Evolutionary conservation across 1,139 yeast genomes (phyloP).

Genomic region (Protomyces arabidopsidicola): DNA sequence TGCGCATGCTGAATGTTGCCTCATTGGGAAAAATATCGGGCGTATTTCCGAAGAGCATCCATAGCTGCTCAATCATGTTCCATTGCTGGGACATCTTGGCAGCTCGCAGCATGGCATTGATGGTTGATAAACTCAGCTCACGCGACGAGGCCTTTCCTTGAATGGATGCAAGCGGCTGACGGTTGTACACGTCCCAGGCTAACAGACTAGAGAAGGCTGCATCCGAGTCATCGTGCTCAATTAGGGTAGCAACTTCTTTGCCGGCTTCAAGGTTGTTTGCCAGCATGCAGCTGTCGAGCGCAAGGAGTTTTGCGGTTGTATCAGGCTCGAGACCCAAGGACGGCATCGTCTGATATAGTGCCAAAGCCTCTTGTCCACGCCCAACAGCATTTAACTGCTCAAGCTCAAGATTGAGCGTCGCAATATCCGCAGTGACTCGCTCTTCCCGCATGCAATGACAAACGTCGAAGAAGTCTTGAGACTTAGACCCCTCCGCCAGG

Average conservation of each 20-base stretch:
- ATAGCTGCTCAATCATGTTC: conserved; percentile 10
- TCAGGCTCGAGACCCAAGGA: conserved; percentile 1
- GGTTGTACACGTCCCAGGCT: conserved; percentile 11
- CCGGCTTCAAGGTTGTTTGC: neutral
- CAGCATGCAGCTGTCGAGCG: conserved; percentile 12
- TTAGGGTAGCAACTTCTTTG: neutral
- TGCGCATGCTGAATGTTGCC: conserved; percentile 16
- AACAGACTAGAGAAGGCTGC: conserved; percentile 3
- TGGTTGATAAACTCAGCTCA: neutral
- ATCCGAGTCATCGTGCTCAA: neutral
- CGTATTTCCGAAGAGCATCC: neutral
- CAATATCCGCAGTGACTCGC: neutral
- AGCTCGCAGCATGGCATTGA: conserved; percentile 21
- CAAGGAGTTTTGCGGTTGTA: neutral
- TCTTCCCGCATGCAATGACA: conserved; percentile 9
- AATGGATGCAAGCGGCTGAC: neutral
- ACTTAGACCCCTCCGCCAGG: conserved; percentile 4
- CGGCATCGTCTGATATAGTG: conserved; percentile 4
- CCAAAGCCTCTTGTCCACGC: conserved; percentile 2
- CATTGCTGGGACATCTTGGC: conserved; percentile 7
- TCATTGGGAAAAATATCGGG: conserved; percentile 1
- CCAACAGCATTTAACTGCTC: neutral
- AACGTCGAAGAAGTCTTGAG: conserved; percentile 3
- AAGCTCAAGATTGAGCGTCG: conserved; percentile 10
- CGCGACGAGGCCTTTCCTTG: conserved; percentile 2